These are phyloP conservation scores for Salvia rosmarinus DNA, from an alignment of 257 asterid species.

Conservation along the genomic window DNA sequence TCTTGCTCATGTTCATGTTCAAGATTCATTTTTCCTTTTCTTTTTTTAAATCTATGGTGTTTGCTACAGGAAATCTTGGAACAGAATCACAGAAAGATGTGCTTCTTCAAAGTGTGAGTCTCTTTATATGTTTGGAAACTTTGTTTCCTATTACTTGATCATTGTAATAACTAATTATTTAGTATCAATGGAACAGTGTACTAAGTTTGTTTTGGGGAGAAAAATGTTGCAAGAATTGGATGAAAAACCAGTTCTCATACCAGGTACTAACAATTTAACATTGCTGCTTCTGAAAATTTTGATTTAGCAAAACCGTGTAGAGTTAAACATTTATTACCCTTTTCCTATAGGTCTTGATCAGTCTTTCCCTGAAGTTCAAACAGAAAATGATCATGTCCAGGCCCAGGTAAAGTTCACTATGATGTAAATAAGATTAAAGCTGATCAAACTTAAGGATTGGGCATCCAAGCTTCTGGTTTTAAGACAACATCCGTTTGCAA, in stretches of 20 bases:
- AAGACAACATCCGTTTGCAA: background rate
- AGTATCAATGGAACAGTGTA: slow-evolving; percentile 32
- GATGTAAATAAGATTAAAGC: too few species aligned
- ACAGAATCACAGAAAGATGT: slow-evolving; percentile 33
- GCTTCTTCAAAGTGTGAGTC: slow-evolving; percentile 41
- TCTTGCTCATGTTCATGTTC: background rate
- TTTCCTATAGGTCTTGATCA: slow-evolving; percentile 14
- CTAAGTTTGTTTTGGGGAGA: slow-evolving; percentile 43
- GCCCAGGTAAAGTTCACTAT: slow-evolving; percentile 18
- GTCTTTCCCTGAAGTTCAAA: background rate
- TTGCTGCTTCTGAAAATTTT: background rate
- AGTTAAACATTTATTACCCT: background rate
- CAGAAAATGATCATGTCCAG: background rate
- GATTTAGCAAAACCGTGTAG: background rate
- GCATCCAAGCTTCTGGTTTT: background rate
- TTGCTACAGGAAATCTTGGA: slow-evolving; percentile 36
- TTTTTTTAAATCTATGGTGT: background rate
- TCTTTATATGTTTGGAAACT: background rate
- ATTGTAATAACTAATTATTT: slow-evolving; percentile 20
- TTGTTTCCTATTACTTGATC: background rate
- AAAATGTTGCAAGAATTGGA: slow-evolving; percentile 40
- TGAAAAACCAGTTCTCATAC: slow-evolving; percentile 24
- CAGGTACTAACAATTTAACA: slow-evolving; percentile 34
- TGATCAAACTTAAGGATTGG: too few species aligned
- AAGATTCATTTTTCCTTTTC: background rate